Conservation (phyloP, 2,329 filamentous ascomycete genomes). For the Pseudovirgaria hyperparasitica region DNA sequence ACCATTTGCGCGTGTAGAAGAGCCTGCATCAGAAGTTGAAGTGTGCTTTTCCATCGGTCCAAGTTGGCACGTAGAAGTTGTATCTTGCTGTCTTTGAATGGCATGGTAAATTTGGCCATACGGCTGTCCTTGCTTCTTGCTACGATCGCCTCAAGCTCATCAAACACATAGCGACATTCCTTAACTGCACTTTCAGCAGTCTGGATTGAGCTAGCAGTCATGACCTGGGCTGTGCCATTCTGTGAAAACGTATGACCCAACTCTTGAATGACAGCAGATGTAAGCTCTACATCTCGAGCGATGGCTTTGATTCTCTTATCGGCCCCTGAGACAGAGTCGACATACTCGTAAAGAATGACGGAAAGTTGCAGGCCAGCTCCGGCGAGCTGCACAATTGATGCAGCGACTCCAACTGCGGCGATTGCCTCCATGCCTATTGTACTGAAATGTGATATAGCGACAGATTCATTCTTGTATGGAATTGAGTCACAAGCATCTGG, state of each 20-base stretch:
- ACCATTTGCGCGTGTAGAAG: conserved; percentile 15
- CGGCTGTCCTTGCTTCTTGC: conserved; percentile 15
- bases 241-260: conserved; percentile 14
- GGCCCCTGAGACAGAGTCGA: conserved; percentile 16
- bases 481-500: too few relatives aligned
- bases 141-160: conserved; percentile 12
- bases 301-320: conserved; percentile 16
- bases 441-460: too few relatives aligned
- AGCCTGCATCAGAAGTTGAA: conserved; percentile 17
- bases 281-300: conserved; percentile 16
- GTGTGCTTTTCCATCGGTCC: conserved; percentile 17
- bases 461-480: too few relatives aligned
- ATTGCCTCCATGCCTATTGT: too few relatives aligned
- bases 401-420: conserved; percentile 16
- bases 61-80: conserved; percentile 16
- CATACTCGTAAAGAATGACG: conserved; percentile 18
- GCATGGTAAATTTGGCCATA: conserved; percentile 13
- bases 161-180: conserved; percentile 15
- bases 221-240: conserved; percentile 11
- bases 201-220: conserved; percentile 13
- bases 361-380: conserved; percentile 17
- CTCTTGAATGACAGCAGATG: conserved; percentile 17
- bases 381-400: conserved; percentile 18
- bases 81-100: conserved; percentile 19
- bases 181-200: conserved; percentile 16